Conservation (phyloP, 306 rosid genomes). For the Rosa rugosa region DNA sequence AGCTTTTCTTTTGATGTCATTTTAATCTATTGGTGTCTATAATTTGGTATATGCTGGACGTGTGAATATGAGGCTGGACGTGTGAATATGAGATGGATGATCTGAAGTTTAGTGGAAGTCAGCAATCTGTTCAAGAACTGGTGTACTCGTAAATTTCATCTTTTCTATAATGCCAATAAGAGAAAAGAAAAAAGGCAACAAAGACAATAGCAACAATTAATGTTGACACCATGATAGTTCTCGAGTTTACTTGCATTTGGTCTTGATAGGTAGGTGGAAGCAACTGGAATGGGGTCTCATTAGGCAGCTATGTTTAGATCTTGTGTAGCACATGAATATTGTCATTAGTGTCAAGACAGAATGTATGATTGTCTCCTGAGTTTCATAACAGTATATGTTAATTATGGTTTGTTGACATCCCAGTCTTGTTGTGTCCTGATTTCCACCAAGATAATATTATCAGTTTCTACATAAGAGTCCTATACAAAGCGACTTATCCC, state of each 20-base stretch:
- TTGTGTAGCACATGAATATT: neutral
- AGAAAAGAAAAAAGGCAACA: neutral
- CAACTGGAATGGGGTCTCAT: neutral
- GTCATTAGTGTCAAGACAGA: neutral
- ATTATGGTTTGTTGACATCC: neutral
- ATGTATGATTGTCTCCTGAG: neutral
- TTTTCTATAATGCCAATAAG: neutral
- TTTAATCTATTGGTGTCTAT: neutral
- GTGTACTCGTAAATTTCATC: conserved; percentile 5
- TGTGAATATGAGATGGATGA: neutral
- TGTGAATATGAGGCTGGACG: neutral
- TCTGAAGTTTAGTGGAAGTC: neutral
- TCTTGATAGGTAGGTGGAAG: neutral
- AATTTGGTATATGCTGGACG: conserved; percentile 1
- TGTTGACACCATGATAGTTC: neutral
- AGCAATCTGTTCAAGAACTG: neutral
- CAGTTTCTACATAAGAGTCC: neutral
- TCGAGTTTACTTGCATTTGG: neutral
- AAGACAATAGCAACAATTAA: neutral
- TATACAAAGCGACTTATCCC: neutral
- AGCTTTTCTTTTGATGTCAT: neutral
- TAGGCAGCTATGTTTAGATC: neutral
- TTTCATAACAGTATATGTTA: neutral
- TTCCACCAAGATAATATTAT: neutral
- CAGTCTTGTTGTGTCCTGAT: neutral